Conservation (phyloP, 2,329 filamentous ascomycete species). For the Cercospora sp. region DNA sequence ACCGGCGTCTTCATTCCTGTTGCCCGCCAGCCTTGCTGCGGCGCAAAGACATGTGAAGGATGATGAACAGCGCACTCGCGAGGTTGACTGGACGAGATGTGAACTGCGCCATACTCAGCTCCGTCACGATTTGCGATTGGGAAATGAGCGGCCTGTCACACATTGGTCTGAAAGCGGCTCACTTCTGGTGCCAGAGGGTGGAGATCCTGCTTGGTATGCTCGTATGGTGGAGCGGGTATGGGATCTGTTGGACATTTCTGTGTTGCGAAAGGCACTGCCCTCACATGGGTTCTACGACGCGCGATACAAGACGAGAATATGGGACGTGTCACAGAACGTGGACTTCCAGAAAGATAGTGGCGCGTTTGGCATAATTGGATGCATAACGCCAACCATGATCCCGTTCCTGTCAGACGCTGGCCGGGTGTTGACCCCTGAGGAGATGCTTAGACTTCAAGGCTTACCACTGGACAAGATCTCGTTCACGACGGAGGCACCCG, state of each 20-base stretch:
- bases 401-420: constrained; percentile 63
- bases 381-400: constrained; percentile 67
- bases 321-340: constrained; percentile 73
- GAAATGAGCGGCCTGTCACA: constrained; percentile 59
- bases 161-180: constrained; percentile 59
- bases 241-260: constrained; percentile 65
- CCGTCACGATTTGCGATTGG: constrained; percentile 54
- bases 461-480: constrained; percentile 63
- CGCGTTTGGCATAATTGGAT: constrained; percentile 61
- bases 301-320: constrained; percentile 56
- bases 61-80: constrained; percentile 23
- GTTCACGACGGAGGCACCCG: constrained; percentile 60
- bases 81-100: constrained; percentile 58
- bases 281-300: constrained; percentile 55
- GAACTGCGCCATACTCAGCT: constrained; percentile 60
- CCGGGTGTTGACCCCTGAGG: constrained; percentile 61
- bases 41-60: constrained; percentile 5
- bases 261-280: constrained; percentile 50
- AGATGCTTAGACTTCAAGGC: constrained; percentile 67
- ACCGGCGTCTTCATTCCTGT: constrained; percentile 62
- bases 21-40: constrained; percentile 53
- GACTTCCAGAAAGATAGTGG: constrained; percentile 57
- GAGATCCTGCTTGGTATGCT: constrained; percentile 53
- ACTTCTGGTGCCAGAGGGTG: constrained; percentile 57
- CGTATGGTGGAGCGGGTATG: constrained; percentile 60